Conservation (phyloP, 2,329 filamentous ascomycete species). For the Arthrinium phaeospermum region DNA sequence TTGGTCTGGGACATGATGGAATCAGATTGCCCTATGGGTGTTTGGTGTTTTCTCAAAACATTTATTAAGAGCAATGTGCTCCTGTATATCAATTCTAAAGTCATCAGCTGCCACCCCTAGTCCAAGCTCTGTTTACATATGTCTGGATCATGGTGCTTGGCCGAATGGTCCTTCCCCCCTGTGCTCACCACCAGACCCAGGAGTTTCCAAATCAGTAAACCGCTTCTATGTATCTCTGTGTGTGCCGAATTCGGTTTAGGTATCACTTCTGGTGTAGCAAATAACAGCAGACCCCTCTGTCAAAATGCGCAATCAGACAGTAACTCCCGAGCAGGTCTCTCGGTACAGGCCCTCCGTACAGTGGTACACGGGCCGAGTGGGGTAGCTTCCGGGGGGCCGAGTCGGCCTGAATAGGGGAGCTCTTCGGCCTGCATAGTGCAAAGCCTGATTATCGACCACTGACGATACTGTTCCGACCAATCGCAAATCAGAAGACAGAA, state of each 20-base stretch:
- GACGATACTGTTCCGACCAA: neutral
- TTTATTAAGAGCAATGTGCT: too few species aligned
- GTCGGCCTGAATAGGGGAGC: neutral
- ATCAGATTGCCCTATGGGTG: too few species aligned
- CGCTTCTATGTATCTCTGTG: neutral
- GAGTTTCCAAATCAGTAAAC: neutral
- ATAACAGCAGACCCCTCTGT: neutral
- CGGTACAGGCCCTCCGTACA: neutral
- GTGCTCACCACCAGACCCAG: neutral
- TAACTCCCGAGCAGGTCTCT: too few species aligned
- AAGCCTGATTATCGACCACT: neutral
- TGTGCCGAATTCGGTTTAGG: neutral
- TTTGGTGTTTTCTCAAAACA: too few species aligned
- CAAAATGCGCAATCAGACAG: neutral
- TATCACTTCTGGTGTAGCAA: neutral
- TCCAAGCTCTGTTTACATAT: neutral
- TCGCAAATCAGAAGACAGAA: neutral
- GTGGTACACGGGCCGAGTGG: neutral
- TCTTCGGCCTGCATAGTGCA: neutral
- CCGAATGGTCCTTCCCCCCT: too few species aligned
- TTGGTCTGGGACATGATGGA: too few species aligned
- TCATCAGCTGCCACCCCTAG: neutral
- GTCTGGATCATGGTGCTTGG: neutral
- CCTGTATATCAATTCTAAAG: neutral
- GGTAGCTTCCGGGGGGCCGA: too few species aligned